These are phyloP conservation scores for Canavalia gladiata DNA, from an alignment of 306 rosid species.

Conservation along the genomic window DNA sequence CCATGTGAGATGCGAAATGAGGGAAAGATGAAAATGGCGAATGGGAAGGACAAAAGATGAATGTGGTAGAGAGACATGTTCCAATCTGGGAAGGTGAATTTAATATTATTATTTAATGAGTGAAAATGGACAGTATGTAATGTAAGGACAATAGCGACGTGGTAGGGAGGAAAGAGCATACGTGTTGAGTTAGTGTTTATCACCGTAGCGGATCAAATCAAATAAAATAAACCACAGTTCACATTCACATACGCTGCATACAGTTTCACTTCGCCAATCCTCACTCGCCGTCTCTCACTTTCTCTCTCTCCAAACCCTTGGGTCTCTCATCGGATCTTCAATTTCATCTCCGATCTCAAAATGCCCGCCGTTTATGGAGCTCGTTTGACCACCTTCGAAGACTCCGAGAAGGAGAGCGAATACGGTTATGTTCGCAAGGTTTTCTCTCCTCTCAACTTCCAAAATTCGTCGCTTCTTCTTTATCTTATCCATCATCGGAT, in stretches of 20 bases:
- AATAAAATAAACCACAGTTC: not conserved
- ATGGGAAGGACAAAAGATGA: not conserved
- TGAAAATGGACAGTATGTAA: not conserved
- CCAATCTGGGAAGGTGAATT: not conserved
- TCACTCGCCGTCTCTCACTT: not conserved
- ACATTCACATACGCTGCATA: not conserved
- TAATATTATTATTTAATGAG: not conserved
- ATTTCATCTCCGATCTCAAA: constrained; percentile 45
- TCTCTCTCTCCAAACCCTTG: not conserved
- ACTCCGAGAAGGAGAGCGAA: constrained; percentile 98
- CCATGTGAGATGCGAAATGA: not conserved
- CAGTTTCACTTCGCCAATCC: not conserved
- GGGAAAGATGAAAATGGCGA: not conserved
- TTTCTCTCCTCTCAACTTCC: constrained; percentile 12
- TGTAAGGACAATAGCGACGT: constrained; percentile 5
- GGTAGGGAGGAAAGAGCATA: constrained; percentile 16
- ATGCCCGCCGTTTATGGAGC: constrained; percentile 95
- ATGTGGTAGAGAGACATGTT: not conserved
- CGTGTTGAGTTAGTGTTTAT: not conserved
- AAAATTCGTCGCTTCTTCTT: not conserved
- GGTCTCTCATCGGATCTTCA: constrained; percentile 49
- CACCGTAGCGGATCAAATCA: constrained; percentile 24
- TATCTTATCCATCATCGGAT: not conserved
- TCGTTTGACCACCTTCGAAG: constrained; percentile 95
- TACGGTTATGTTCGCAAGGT: constrained; percentile 99